These are phyloP conservation scores for Strobilomyces confusus DNA, from an alignment of 768 basidiomycete species.

Conservation along the genomic window DNA sequence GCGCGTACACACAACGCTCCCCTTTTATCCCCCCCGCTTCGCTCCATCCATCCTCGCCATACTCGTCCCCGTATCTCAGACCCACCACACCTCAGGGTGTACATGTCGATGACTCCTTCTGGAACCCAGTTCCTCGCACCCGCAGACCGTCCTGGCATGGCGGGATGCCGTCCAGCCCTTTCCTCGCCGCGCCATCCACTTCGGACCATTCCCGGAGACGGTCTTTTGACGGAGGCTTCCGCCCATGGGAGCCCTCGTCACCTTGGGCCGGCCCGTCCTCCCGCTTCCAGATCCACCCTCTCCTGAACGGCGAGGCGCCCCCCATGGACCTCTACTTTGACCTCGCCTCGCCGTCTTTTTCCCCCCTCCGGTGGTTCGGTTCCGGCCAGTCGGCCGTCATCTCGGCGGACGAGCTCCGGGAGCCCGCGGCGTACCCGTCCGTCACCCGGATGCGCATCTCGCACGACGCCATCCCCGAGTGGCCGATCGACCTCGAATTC, in stretches of 20 bases:
- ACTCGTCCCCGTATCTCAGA: constrained; percentile 26
- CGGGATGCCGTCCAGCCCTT: constrained; percentile 24
- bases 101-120: constrained; percentile 20
- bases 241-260: constrained; percentile 20
- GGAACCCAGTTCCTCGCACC: constrained; percentile 26
- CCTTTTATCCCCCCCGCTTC: constrained; percentile 42
- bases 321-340: constrained; percentile 51
- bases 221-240: constrained; percentile 27
- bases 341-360: constrained; percentile 44
- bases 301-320: constrained; percentile 47
- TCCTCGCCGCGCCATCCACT: constrained; percentile 15
- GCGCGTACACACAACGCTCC: constrained; percentile 33
- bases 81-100: constrained; percentile 29
- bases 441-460: constrained; percentile 52
- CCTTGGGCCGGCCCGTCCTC: constrained; percentile 25
- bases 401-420: constrained; percentile 41
- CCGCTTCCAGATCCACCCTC: constrained; percentile 27
- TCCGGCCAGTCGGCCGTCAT: constrained; percentile 38
- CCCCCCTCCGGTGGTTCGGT: constrained; percentile 40
- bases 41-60: constrained; percentile 38
- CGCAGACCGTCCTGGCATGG: constrained; percentile 47
- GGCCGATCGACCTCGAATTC: constrained; percentile 55
- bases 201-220: constrained; percentile 18
- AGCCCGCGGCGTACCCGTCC: constrained; percentile 55
- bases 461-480: constrained; percentile 53